A percentile compares a stretch with the other conserved stretches of the same genome.
Conservation (phyloP, 2,329 filamentous ascomycete species). For the Aspergillus ibericus region DNA sequence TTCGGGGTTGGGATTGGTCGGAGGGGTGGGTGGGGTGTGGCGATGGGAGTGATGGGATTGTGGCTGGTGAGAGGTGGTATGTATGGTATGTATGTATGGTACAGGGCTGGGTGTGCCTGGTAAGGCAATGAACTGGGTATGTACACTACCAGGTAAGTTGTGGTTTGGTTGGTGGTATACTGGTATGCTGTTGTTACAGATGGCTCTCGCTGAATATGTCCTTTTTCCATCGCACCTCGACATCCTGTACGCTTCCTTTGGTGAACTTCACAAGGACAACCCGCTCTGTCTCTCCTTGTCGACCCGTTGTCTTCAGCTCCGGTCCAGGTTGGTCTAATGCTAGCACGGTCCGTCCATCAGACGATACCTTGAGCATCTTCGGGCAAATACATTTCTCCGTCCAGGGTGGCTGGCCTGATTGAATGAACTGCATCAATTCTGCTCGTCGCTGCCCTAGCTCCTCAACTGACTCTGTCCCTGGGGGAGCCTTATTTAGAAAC, state of each 20-base stretch:
- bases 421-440: slow-evolving; percentile 50
- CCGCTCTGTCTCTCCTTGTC: slow-evolving; percentile 54
- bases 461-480: slow-evolving; percentile 22
- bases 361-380: slow-evolving; percentile 36
- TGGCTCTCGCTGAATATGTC: slow-evolving; percentile 47
- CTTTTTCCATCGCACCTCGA: slow-evolving; percentile 52
- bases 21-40: background rate
- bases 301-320: slow-evolving; percentile 52
- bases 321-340: slow-evolving; percentile 56
- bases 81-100: background rate
- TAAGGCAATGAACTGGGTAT: background rate
- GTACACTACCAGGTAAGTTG: too few species aligned
- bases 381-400: slow-evolving; percentile 50
- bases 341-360: slow-evolving; percentile 54
- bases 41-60: background rate
- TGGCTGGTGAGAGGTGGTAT: background rate
- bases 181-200: slow-evolving; percentile 21
- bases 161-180: too few species aligned
- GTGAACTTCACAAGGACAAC: slow-evolving; percentile 59
- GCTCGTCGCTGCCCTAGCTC: slow-evolving; percentile 42
- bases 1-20: slow-evolving; percentile 2
- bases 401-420: slow-evolving; percentile 48
- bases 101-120: background rate
- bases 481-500: slow-evolving; percentile 47
- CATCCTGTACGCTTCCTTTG: slow-evolving; percentile 57